Base-by-base conservation (phyloP, 805 yeast genomes). In the Scheffersomyces coipomensis region DNA sequence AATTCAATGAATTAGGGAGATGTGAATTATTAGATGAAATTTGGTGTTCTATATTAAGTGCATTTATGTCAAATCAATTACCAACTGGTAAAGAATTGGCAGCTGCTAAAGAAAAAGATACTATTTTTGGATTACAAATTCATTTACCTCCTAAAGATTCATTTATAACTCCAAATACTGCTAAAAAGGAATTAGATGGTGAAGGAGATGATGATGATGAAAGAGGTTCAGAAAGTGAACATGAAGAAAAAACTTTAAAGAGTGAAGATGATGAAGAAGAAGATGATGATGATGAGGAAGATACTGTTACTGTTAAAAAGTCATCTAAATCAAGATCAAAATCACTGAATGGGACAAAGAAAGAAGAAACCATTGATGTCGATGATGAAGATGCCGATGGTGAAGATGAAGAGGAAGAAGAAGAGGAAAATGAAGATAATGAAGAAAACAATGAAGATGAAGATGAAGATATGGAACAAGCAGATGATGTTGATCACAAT, bases 21-120 rank as follows among this genome's bases (percentile, higher is more conserved):
- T 78, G 85, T 48, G 68, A 63, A 9, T 55, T 84, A 25, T 53
- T 86, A 23, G 76, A 79, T 47, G 91, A 83, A 57, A 71, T 87
- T 5, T 85, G 82, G 65, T 81, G 90, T 58, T 74, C 83, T 3
- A 61, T 82, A 11, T 58, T 86, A 31, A 71, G 80, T 31, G 77
- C 76, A 5, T 64, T 81, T 31, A 78, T 85, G 36, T 66, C 73
- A 3, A 68, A 60, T 41, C 56, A 58, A 25, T 24, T 52, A 3
- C 66, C 66, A 1, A 49, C 52, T 1, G 42, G 40, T 6, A 51
- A 57, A 8, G 58, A 62, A 9, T 42, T 42, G 0, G 63, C 62
- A 17, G 64, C 68, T 12, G 67, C 68, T 2, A 64, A 62, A n/a
- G 66, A 66, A 12, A 49, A 46, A 7, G 60, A 57, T 25, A 54